A percentile compares a stretch with the other conserved stretches of the same genome.
Conservation (phyloP, 257 asterid species). For the Echites panduratus region DNA sequence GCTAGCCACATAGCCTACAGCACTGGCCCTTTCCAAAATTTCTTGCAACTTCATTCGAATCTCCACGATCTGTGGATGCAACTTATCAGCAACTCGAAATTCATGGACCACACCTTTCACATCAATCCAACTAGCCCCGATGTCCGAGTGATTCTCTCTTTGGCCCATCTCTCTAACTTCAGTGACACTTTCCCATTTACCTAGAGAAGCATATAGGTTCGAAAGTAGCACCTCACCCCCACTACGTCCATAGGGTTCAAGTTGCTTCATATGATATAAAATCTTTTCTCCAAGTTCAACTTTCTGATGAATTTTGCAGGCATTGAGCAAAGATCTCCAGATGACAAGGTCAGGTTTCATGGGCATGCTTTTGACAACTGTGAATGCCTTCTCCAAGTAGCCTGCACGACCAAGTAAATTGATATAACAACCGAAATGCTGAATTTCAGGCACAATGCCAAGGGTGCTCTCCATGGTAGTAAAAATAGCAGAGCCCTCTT, state of each 20-base stretch:
- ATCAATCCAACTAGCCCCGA: conserved; percentile 76
- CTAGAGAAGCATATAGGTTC: conserved; percentile 69
- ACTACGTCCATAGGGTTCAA: conserved; percentile 24
- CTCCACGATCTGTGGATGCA: conserved; percentile 46
- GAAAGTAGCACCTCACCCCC: conserved; percentile 62
- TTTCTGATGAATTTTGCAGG: conserved; percentile 63
- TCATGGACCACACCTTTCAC: conserved; percentile 47
- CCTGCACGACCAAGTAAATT: conserved; percentile 89
- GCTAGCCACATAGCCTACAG: conserved; percentile 46
- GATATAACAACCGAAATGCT: conserved; percentile 72
- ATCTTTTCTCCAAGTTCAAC: conserved; percentile 47
- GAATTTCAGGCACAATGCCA: conserved; percentile 53
- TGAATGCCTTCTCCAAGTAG: conserved; percentile 64
- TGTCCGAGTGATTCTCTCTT: conserved; percentile 34
- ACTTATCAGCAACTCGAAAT: conserved; percentile 59
- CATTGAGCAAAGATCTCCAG: conserved; percentile 78
- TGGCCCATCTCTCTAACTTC: conserved; percentile 37
- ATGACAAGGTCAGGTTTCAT: conserved; percentile 52
- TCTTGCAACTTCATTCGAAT: conserved; percentile 41
- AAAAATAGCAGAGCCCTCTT: conserved; percentile 57
- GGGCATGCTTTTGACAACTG: conserved; percentile 52
- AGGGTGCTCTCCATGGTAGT: conserved; percentile 52
- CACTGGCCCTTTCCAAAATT: conserved; percentile 33
- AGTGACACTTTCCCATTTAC: conserved; percentile 63
- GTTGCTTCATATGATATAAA: conserved; percentile 36